Conservation (phyloP, 2,329 filamentous ascomycete genomes). For the Teratosphaeria destructans region DNA sequence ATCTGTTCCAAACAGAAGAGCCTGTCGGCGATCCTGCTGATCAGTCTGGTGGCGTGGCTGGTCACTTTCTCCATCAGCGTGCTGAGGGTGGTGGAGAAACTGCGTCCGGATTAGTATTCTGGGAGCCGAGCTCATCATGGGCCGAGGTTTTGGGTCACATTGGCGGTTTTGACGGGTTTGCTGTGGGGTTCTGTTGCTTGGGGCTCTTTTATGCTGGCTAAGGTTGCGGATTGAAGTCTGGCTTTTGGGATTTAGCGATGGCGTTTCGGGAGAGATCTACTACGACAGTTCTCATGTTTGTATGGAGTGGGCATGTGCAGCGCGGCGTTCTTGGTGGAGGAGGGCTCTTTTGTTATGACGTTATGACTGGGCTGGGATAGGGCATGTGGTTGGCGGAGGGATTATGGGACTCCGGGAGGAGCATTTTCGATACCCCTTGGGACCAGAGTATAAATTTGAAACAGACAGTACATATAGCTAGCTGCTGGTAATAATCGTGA, state of each 20-base stretch:
- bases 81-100: constrained; percentile 28
- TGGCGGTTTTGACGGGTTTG: background rate
- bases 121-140: background rate
- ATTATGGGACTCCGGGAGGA: constrained; percentile 8
- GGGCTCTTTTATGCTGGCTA: background rate
- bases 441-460: background rate
- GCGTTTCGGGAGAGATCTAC: background rate
- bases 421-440: background rate
- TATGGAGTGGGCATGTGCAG: constrained; percentile 42
- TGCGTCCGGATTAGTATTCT: constrained; percentile 23
- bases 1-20: constrained; percentile 58
- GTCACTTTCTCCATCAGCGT: constrained; percentile 75
- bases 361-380: constrained; percentile 21
- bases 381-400: constrained; percentile 43
- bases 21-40: constrained; percentile 65
- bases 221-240: background rate
- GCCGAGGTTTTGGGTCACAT: background rate
- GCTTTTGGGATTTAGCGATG: background rate
- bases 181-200: background rate
- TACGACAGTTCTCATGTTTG: background rate
- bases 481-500: background rate
- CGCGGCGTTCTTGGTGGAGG: constrained; percentile 44
- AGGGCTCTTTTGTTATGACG: constrained; percentile 15
- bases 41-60: constrained; percentile 82
- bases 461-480: background rate